Percentiles rank a stretch among this genome's conserved stretches.
phyloP scores from a whole-genome alignment of 139 green algal species.

The Tetradesmus obliquus region DNA sequence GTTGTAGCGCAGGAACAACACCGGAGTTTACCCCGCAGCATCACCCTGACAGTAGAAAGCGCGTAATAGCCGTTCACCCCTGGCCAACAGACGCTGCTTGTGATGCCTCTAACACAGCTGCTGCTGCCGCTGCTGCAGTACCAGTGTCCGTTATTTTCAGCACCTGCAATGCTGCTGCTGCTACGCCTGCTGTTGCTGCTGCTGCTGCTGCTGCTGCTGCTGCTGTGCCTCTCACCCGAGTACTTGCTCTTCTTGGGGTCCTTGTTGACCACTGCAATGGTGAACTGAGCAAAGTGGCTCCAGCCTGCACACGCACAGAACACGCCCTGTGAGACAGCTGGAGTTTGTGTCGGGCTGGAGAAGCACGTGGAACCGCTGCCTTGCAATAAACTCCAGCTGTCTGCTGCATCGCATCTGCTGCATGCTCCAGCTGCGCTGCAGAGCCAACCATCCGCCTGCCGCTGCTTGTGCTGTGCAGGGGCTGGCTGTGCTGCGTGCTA shows the following conservation, averaged over 20 bases:
- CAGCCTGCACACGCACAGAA: conserved; percentile 76
- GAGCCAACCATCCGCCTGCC: not conserved
- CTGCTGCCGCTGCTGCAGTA: not conserved
- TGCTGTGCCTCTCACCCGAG: conserved; percentile 69
- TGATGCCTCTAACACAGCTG: not conserved
- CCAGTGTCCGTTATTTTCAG: too few species aligned
- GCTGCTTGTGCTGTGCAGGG: not conserved
- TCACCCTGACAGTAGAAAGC: too few species aligned
- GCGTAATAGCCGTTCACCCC: too few species aligned
- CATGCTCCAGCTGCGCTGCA: not conserved
- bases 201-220: not conserved
- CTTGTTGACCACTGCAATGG: conserved; percentile 98
- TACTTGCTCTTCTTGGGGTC: conserved; percentile 99
- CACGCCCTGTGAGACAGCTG: not conserved
- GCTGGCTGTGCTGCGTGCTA: not conserved
- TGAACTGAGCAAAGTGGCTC: conserved; percentile 99
- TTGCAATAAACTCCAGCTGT: too few species aligned
- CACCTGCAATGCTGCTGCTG: not conserved
- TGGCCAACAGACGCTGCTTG: too few species aligned
- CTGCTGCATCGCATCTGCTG: not conserved
- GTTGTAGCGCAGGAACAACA: not conserved
- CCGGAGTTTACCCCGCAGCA: too few species aligned
- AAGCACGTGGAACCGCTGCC: too few species aligned
- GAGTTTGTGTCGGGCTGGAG: too few species aligned
- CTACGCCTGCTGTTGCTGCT: not conserved